Conservation (phyloP, 345 rosid genomes). For the Isatis tinctoria region DNA sequence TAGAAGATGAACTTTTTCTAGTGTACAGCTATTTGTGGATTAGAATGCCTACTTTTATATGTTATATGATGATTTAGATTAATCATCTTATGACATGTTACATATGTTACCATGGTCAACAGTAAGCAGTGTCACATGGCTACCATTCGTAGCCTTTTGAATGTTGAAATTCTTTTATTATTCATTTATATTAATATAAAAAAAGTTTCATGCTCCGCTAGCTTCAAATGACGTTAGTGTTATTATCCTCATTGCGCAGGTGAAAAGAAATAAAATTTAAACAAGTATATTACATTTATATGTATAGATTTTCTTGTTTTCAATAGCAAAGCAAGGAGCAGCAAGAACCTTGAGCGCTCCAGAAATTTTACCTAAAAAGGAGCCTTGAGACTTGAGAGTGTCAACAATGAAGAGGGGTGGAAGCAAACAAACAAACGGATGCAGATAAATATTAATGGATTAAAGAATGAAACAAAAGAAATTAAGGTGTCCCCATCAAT, state of each 20-base stretch:
- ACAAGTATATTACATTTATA: not conserved
- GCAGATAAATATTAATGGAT: constrained; percentile 9
- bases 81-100: constrained; percentile 22
- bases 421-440: constrained; percentile 24
- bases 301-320: not conserved
- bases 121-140: constrained; percentile 21
- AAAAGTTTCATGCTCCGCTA: not conserved
- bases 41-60: constrained; percentile 8
- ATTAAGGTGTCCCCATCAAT: constrained; percentile 42
- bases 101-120: constrained; percentile 10
- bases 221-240: not conserved
- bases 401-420: constrained; percentile 19
- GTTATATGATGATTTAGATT: not conserved
- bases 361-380: not conserved
- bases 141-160: constrained; percentile 9
- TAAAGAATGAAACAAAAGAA: not conserved
- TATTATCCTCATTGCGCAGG: not conserved
- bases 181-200: not conserved
- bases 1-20: too few relatives aligned
- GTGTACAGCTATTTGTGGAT: not conserved
- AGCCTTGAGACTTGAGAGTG: constrained; percentile 23
- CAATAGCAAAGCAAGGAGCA: constrained; percentile 6
- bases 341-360: constrained; percentile 9
- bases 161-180: not conserved
- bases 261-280: not conserved